Conservation (phyloP, 371 early-diverging fungal species). For the Haplosporangium sp. region DNA sequence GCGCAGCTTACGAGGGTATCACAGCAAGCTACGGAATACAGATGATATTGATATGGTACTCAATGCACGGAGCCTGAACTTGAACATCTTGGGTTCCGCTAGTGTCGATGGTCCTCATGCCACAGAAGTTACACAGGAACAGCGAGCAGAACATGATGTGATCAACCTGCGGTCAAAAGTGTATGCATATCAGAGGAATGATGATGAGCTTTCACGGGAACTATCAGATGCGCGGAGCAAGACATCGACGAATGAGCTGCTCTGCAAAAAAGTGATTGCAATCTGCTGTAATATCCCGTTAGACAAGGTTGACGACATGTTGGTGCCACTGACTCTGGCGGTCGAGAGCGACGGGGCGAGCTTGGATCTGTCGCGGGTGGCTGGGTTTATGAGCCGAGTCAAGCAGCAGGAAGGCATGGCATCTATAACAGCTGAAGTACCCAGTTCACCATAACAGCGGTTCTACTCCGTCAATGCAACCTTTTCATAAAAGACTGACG, state of each 20-base stretch:
- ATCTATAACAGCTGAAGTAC: no score
- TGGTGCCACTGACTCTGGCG: slow-evolving; percentile 74
- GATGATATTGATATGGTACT: slow-evolving; percentile 20
- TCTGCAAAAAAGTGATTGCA: slow-evolving; percentile 79
- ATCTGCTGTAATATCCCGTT: slow-evolving; percentile 76
- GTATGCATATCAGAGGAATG: slow-evolving; percentile 59
- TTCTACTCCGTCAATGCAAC: no score
- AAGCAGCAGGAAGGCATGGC: slow-evolving; percentile 55
- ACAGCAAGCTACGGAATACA: slow-evolving; percentile 6
- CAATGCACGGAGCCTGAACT: neutral
- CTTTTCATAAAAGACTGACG: no score
- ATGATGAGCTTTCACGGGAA: slow-evolving; percentile 57
- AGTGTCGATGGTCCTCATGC: slow-evolving; percentile 2
- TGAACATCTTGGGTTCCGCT: neutral
- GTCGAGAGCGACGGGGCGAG: slow-evolving; percentile 81
- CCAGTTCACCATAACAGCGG: no score
- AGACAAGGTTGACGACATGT: slow-evolving; percentile 74
- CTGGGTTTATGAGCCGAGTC: slow-evolving; percentile 70
- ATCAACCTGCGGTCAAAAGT: slow-evolving; percentile 58
- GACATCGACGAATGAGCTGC: slow-evolving; percentile 66
- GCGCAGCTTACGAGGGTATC: slow-evolving; percentile 36
- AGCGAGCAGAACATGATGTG: slow-evolving; percentile 46
- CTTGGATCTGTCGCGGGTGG: slow-evolving; percentile 67
- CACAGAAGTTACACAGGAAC: slow-evolving; percentile 2
- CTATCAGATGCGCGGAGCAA: slow-evolving; percentile 52